phyloP scores from a whole-genome alignment of 306 rosid species.

The Cucurbita moschata region DNA sequence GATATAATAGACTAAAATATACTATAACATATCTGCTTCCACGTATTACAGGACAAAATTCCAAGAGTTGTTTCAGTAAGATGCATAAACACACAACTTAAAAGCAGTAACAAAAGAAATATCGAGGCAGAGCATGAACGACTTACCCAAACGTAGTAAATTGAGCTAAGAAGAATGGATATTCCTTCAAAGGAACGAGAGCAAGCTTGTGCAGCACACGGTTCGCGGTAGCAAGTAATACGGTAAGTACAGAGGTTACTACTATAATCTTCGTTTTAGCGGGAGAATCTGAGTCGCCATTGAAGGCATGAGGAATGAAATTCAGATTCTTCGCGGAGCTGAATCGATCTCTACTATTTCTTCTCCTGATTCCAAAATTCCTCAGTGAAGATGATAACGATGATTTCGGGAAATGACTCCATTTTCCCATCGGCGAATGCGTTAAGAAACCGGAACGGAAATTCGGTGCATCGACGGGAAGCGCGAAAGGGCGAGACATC shows the following conservation, averaged over 20 bases:
- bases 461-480: slow-evolving; percentile 3
- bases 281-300: slow-evolving; percentile 13
- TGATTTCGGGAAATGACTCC: neutral
- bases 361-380: slow-evolving; percentile 11
- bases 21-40: slow-evolving; percentile 47
- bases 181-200: slow-evolving; percentile 61
- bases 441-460: slow-evolving; percentile 3
- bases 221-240: slow-evolving; percentile 46
- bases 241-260: slow-evolving; percentile 26
- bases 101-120: neutral
- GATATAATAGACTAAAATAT: slow-evolving; percentile 43
- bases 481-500: neutral
- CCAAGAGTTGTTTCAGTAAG: neutral
- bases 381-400: slow-evolving; percentile 13
- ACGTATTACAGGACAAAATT: neutral
- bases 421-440: neutral
- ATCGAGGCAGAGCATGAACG: neutral
- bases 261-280: slow-evolving; percentile 16
- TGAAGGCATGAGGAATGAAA: slow-evolving; percentile 29
- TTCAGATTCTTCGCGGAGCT: neutral
- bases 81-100: neutral
- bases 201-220: slow-evolving; percentile 88
- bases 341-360: neutral
- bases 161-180: slow-evolving; percentile 84
- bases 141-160: slow-evolving; percentile 60